Evolutionary conservation across 1,284 basidiomycete species (phyloP).

Genomic region (Ceratobasidium sp.): DNA sequence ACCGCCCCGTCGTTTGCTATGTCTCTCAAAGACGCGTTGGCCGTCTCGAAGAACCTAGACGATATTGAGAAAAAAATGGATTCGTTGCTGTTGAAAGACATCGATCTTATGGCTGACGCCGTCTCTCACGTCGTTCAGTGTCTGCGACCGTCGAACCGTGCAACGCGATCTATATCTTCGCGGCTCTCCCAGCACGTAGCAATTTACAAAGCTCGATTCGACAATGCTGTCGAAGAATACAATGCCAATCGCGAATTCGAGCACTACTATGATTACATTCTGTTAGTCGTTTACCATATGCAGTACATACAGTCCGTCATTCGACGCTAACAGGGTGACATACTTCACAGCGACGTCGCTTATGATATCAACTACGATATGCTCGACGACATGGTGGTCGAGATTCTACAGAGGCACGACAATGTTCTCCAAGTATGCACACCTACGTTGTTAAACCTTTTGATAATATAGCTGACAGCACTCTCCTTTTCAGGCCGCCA

Average conservation of each 20-base stretch:
- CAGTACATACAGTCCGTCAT: not conserved
- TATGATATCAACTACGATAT: not conserved
- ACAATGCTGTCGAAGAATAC: not conserved
- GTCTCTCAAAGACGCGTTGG: not conserved
- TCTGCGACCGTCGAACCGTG: not conserved
- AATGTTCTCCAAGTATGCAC: too few species aligned
- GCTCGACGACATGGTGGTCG: too few species aligned
- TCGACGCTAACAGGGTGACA: too few species aligned
- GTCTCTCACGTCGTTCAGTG: not conserved
- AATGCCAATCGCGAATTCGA: not conserved
- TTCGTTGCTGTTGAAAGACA: not conserved
- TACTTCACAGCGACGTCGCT: not conserved
- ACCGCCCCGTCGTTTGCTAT: not conserved
- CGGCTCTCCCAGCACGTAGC: too few species aligned
- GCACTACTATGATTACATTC: conserved; percentile 9
- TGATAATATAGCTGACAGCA: too few species aligned
- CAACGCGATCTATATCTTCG: too few species aligned
- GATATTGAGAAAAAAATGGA: not conserved
- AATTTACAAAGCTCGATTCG: too few species aligned
- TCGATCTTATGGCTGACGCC: not conserved
- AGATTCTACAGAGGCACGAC: too few species aligned
- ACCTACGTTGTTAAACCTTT: too few species aligned
- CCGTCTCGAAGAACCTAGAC: not conserved
- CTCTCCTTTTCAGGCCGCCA: too few species aligned
- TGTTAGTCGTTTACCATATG: conserved; percentile 8